Evolutionary conservation across 352 stramenopile species (phyloP), one percentile per base, ranked within the genome.

Genomic region (Phytophthora pini): DNA sequence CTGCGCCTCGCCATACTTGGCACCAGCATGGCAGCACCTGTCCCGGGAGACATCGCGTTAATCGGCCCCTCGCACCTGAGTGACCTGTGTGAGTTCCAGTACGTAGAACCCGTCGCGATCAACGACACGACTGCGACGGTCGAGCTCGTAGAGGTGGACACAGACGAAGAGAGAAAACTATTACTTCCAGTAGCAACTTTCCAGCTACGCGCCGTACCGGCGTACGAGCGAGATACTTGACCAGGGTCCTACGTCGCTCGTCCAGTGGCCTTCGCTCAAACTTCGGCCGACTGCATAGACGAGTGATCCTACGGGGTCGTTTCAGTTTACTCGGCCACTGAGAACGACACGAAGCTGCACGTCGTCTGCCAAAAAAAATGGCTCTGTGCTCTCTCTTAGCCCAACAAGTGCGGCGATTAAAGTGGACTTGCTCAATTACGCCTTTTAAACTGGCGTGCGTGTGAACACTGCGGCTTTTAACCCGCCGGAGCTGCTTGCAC

Each of bases 51-150:
- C 38, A 32, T 63, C 3, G 45, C 44, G 2, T 63, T 63, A 9
- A 27, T 50, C 9, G 45, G 45, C 1, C 46, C 38, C 0, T 5
- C 15, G 0, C 46, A 64, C 26, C 13, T 41, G 2, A 43, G n/a
- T 12, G 9, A 64, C 4, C 38, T 64, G 4, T 13, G 15, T 6
- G 46, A 52, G 2, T 65, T 65, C 40, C 56, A 52, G 39, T 65
- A 65, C 29, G 20, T 65, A 5, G 27, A 57, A 20, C 20, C 54
- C 6, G 44, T 61, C 24, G 34, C 12, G 1, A 3, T 52, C 41
- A 15, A 27, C 13, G 31, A 24, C 20, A 11, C 8, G 2, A 51
- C 17, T 2, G 31, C 41, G 22, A 39, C 29, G 1, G 53, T 44
- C 6, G 45, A 61, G 20, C 2, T 52, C 2, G 41, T 45, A 2